Evolutionary conservation across 139 green algal genomes (phyloP).

Genomic region (Spirogloea muscicola): DNA sequence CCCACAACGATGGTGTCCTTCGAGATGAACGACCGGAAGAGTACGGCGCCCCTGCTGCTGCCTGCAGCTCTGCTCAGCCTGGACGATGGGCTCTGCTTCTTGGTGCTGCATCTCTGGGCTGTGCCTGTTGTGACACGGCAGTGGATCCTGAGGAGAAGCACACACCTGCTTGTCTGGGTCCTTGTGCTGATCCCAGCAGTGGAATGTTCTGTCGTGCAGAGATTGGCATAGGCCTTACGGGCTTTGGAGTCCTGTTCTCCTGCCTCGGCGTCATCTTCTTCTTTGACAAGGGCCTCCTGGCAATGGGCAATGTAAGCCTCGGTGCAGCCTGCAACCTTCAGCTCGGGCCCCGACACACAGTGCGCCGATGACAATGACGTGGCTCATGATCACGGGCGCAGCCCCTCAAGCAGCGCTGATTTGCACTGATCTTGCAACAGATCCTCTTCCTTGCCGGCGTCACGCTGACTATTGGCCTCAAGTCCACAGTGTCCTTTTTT

Average conservation of each 20-base stretch:
- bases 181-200: too few species aligned
- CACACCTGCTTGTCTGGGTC: too few species aligned
- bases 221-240: slow-evolving; percentile 92
- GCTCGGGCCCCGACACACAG: too few species aligned
- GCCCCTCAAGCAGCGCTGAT: too few species aligned
- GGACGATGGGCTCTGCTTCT: too few species aligned
- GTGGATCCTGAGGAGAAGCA: too few species aligned
- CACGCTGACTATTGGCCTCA: slow-evolving; percentile 7
- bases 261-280: slow-evolving; percentile 92
- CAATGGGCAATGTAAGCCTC: slow-evolving; percentile 88
- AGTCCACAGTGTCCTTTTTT: slow-evolving; percentile 13
- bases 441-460: slow-evolving; percentile 1
- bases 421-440: too few species aligned
- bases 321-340: background rate
- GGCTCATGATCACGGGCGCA: background rate
- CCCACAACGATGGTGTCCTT: slow-evolving; percentile 17
- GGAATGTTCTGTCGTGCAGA: slow-evolving; percentile 73
- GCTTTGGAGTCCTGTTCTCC: slow-evolving; percentile 86
- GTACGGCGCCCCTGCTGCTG: too few species aligned
- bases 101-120: too few species aligned
- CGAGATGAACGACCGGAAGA: slow-evolving; percentile 45
- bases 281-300: slow-evolving; percentile 91
- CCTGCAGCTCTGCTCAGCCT: too few species aligned
- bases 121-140: too few species aligned
- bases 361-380: background rate